These are phyloP conservation scores for Aspergillus indologenus DNA, from an alignment of 495 filamentous ascomycete genomes.

Conservation along the genomic window DNA sequence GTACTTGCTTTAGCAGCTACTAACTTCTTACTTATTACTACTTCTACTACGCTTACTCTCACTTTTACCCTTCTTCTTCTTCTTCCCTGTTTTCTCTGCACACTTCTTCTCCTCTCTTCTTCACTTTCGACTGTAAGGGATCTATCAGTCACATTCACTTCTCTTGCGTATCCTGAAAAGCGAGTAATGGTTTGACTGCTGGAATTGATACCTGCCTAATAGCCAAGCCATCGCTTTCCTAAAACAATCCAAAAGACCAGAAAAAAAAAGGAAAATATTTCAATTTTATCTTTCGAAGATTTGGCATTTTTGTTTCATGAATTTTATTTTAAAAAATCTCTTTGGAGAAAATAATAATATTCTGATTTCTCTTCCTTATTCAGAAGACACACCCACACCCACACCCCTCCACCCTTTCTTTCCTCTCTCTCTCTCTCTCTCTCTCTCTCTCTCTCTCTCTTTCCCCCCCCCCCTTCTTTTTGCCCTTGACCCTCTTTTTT, in stretches of 20 bases:
- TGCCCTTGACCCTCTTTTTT: slow-evolving; percentile 16
- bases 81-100: slow-evolving; percentile 9
- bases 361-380: slow-evolving; percentile 21
- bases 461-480: slow-evolving; percentile 12
- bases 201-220: background rate
- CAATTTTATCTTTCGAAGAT: slow-evolving; percentile 2
- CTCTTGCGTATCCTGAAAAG: background rate
- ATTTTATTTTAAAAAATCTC: slow-evolving; percentile 10
- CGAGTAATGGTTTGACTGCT: slow-evolving; percentile 3
- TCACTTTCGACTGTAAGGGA: slow-evolving; percentile 9
- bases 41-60: background rate
- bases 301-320: slow-evolving; percentile 14
- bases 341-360: slow-evolving; percentile 1
- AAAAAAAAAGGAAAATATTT: background rate
- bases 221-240: background rate
- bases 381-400: slow-evolving; percentile 16
- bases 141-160: slow-evolving; percentile 4
- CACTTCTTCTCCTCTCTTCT: slow-evolving; percentile 8
- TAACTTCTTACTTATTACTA: background rate
- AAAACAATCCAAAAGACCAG: background rate
- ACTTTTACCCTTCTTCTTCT: too few species aligned
- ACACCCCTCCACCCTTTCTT: slow-evolving; percentile 21
- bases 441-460: slow-evolving; percentile 16
- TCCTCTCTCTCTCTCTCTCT: too few species aligned
- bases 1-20: too few species aligned